Conservation (phyloP, 2,329 filamentous ascomycete species). For the Microdochium trichocladiopsis region DNA sequence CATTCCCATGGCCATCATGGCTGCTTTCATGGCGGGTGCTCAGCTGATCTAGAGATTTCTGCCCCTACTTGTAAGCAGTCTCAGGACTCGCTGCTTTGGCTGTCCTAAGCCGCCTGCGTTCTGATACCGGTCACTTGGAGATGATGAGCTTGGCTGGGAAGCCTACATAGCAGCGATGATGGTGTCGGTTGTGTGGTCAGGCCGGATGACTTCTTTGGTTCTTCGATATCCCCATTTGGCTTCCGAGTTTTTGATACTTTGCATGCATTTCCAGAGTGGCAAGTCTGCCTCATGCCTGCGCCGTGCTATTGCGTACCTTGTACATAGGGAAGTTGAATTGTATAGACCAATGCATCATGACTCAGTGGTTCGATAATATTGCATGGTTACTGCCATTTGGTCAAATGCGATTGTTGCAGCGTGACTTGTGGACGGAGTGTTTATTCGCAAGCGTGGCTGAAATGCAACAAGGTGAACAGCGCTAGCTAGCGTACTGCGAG, state of each 20-base stretch:
- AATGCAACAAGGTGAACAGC: too few species aligned
- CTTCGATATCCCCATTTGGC: not conserved
- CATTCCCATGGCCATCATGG: conserved; percentile 1
- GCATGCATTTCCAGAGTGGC: not conserved
- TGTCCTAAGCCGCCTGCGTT: not conserved
- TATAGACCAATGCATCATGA: not conserved
- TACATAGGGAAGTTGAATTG: not conserved
- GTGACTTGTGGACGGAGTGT: too few species aligned
- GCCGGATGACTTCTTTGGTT: not conserved
- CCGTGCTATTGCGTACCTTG: not conserved
- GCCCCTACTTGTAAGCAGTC: not conserved
- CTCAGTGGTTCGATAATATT: not conserved
- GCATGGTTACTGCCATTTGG: not conserved
- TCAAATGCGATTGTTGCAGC: too few species aligned
- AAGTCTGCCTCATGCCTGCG: not conserved
- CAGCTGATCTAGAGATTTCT: conserved; percentile 2
- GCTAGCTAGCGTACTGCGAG: too few species aligned
- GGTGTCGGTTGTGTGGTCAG: not conserved
- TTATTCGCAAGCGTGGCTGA: too few species aligned
- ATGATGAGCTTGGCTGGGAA: not conserved
- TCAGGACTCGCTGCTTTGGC: not conserved
- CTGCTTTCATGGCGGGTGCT: conserved; percentile 1
- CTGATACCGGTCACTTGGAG: not conserved
- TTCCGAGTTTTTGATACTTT: not conserved
- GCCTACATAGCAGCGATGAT: not conserved